Evolutionary conservation across 2,329 filamentous ascomycete species (phyloP).

Genomic region (Amauroascus niger): DNA sequence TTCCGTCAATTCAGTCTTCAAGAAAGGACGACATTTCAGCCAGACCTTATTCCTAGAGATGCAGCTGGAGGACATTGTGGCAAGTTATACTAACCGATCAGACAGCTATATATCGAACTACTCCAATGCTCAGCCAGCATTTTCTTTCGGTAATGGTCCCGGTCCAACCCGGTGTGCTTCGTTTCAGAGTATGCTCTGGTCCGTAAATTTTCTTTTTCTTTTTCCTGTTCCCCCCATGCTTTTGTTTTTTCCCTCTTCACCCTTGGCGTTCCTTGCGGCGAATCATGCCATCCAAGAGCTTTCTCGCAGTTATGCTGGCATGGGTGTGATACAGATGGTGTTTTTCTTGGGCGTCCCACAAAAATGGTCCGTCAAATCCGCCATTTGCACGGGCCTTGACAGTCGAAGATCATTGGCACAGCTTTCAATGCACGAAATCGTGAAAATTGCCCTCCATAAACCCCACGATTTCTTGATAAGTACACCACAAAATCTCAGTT

Average conservation of each 20-base stretch:
- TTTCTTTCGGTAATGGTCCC: not conserved
- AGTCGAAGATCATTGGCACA: conserved; percentile 10
- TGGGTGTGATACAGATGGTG: not conserved
- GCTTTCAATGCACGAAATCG: not conserved
- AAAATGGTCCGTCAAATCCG: not conserved
- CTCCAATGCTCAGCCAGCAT: not conserved
- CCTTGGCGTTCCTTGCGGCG: not conserved
- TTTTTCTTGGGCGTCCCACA: not conserved
- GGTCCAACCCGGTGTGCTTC: not conserved
- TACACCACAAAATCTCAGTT: not conserved
- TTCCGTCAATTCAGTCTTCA: not conserved
- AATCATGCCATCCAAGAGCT: not conserved
- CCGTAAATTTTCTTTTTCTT: not conserved
- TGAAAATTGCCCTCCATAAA: not conserved
- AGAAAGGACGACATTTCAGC: not conserved
- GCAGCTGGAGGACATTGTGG: not conserved
- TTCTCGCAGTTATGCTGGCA: not conserved
- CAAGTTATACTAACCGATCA: not conserved
- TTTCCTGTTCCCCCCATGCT: not conserved
- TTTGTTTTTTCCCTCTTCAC: not conserved
- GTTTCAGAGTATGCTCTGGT: not conserved
- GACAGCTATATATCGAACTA: not conserved
- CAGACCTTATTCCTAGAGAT: not conserved
- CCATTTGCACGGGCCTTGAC: conserved; percentile 11
- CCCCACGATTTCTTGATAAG: not conserved